Evolutionary conservation across 1,284 basidiomycete genomes (phyloP).

Genomic region (Microbotryomycetes sp.): DNA sequence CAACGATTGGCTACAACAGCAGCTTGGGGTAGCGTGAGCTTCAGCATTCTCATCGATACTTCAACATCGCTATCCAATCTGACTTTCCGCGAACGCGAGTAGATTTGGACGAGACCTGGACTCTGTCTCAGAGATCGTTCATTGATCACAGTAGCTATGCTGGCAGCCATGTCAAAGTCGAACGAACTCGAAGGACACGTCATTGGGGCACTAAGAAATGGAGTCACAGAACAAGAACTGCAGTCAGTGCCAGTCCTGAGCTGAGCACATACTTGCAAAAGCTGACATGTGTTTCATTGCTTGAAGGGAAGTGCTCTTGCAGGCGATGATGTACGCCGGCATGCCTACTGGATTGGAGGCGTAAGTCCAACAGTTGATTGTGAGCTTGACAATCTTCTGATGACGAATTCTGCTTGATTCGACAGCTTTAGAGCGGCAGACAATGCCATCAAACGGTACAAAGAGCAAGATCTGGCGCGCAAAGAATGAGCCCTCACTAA

Average conservation of each 20-base stretch:
- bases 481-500: no score
- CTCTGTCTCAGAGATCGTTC: background rate
- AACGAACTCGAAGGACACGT: background rate
- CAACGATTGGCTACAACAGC: background rate
- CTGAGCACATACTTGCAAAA: background rate
- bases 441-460: background rate
- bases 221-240: background rate
- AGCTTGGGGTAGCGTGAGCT: background rate
- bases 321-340: background rate
- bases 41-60: background rate
- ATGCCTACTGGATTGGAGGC: background rate
- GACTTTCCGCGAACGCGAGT: background rate
- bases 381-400: no score
- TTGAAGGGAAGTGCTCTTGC: background rate
- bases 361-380: background rate
- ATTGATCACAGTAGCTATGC: background rate
- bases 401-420: no score
- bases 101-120: background rate
- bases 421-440: background rate
- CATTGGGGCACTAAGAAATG: background rate
- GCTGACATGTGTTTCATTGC: background rate
- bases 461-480: background rate
- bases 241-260: background rate
- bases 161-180: background rate
- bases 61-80: no score